Evolutionary conservation across 2,329 filamentous ascomycete genomes (phyloP).

Genomic region (Curvularia spicifera): DNA sequence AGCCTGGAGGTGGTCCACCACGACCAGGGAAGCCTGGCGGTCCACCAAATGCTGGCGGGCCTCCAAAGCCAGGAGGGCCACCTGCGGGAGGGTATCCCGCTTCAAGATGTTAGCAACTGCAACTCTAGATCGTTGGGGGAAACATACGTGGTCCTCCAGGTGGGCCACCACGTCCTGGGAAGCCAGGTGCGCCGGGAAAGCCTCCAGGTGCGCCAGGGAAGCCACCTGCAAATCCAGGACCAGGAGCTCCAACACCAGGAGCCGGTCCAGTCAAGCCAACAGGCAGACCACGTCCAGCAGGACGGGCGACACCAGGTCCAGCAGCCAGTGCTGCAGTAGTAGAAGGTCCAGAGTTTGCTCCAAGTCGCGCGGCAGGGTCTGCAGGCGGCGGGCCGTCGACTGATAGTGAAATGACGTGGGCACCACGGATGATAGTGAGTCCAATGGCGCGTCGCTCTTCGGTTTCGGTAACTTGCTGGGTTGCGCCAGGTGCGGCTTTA

Average conservation of each 20-base stretch:
- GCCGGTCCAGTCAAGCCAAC: conserved; percentile 88
- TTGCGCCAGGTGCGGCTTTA: conserved; percentile 71
- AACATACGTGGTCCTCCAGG: conserved; percentile 48
- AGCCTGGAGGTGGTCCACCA: conserved; percentile 40
- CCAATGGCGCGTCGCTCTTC: conserved; percentile 99
- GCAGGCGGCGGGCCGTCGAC: conserved; percentile 95
- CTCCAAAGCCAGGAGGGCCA: conserved; percentile 56
- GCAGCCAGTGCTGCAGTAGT: conserved; percentile 70
- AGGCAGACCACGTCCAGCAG: conserved; percentile 83
- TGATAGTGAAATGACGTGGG: conserved; percentile 91
- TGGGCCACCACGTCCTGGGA: conserved; percentile 47
- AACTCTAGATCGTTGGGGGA: background rate
- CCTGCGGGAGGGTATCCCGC: conserved; percentile 55
- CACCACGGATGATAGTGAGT: conserved; percentile 90
- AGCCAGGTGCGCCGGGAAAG: conserved; percentile 47
- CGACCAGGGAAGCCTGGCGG: conserved; percentile 34
- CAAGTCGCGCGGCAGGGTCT: conserved; percentile 88
- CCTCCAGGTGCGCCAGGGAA: conserved; percentile 47
- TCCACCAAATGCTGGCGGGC: conserved; percentile 37
- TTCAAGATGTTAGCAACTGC: conserved; percentile 33
- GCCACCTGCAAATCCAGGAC: conserved; percentile 63
- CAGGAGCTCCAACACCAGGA: conserved; percentile 82
- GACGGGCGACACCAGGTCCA: conserved; percentile 88
- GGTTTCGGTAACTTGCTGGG: conserved; percentile 74
- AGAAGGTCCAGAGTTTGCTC: conserved; percentile 69